Base-by-base conservation (phyloP, 495 filamentous ascomycete genomes). In the Diplogelasinospora grovesii region DNA sequence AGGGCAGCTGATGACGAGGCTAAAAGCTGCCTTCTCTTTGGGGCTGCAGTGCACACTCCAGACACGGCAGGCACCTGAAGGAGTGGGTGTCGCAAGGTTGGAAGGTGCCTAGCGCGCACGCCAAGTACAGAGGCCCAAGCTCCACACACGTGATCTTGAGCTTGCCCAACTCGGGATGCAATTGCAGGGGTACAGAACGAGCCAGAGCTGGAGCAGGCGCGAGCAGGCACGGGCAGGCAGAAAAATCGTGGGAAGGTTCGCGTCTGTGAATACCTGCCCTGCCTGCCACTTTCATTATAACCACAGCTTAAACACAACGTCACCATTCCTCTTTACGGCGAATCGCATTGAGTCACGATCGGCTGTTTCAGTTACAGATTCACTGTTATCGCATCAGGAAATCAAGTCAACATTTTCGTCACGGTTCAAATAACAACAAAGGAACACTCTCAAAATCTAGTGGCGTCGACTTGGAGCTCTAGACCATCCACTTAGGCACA, bases 1-100 rank as follows among this genome's bases (percentile, higher is more conserved):
- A n/a, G 1, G 20, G 18, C 16, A 57, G 60, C 56, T 57, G 61
- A 61, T 64, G 60, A 64, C 59, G 59, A 63, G 56, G 59, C 59
- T 54, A 51, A 41, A 50, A 53, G 59, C 52, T 62, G 61, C 59
- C 59, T 60, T 62, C 43, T n/a, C n/a, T n/a, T n/a, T 36, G 39
- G 24, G 25, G 27, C 30, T 33, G n/a, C 36, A 39, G 15, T 14
- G 36, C 14, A 27, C 22, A 15, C 28, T n/a, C n/a, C n/a, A n/a
- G n/a, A n/a, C n/a, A n/a, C n/a, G n/a, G n/a, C n/a, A n/a, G n/a
- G 26, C 19, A 13, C 16, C 16, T 32, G 23, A 46, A 36, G 43
- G 43, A 39, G 37, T 19, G 33, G 39, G 16, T 40, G 9, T 23
- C 25, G 22, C 38, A 27, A 10, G 21, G 30, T 18, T 33, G 8